These are phyloP conservation scores for Nakazawaea ishiwadae DNA, from an alignment of 805 yeast genomes.

Conservation along the genomic window DNA sequence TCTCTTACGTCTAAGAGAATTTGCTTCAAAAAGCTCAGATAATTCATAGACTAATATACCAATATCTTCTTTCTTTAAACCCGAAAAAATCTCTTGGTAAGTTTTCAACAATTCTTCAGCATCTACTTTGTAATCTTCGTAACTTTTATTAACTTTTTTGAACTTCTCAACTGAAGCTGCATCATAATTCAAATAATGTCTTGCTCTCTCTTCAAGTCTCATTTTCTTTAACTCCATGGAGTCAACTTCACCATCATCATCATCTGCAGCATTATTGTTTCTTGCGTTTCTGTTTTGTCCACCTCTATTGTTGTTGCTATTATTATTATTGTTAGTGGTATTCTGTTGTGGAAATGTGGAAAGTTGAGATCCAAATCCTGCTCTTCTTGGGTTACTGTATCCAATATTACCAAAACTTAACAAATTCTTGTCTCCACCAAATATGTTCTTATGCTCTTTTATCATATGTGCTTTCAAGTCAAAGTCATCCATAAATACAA, in stretches of 20 bases:
- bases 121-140: constrained; percentile 37
- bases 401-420: constrained; percentile 29
- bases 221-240: constrained; percentile 45
- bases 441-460: constrained; percentile 67
- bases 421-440: constrained; percentile 39
- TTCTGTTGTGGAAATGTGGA: constrained; percentile 44
- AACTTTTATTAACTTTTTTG: constrained; percentile 41
- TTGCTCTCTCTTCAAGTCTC: constrained; percentile 81
- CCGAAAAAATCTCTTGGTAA: constrained; percentile 45
- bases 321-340: constrained; percentile 15
- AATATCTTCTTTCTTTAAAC: constrained; percentile 41
- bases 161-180: constrained; percentile 43
- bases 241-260: constrained; percentile 27
- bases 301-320: constrained; percentile 18
- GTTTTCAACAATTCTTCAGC: constrained; percentile 42
- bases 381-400: constrained; percentile 15
- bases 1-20: constrained; percentile 39
- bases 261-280: background rate
- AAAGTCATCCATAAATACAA: constrained; percentile 82
- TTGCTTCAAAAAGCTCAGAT: constrained; percentile 47
- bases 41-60: constrained; percentile 56
- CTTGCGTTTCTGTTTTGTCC: constrained; percentile 8
- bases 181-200: constrained; percentile 64
- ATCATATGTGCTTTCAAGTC: constrained; percentile 87
- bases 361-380: constrained; percentile 53